Evolutionary conservation across 495 filamentous ascomycete genomes (phyloP), one percentile per base, ranked within the genome.

Genomic region (Thermochaetoides thermophila): DNA sequence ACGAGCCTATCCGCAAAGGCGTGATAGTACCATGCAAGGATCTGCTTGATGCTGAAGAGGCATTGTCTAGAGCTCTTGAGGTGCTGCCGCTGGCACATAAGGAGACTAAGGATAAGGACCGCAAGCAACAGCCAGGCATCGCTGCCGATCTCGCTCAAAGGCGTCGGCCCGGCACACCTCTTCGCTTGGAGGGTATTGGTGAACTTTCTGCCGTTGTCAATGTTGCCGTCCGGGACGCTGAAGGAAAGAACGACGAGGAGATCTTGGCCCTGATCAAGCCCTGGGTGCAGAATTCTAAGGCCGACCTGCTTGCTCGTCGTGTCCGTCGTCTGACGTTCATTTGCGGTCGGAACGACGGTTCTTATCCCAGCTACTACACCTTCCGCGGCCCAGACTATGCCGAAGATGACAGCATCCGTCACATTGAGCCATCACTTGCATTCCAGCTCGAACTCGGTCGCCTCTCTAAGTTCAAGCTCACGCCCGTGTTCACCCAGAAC

Each of bases 401-500:
- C 32, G 89, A 97, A 58, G 89, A 96, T 46, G 69, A 79, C 50
- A 89, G 78, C 52, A 96, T 97, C 57, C 87, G 89, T 62, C 91
- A 97, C 60, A 86, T 74, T 39, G 89, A 97, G 60, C 89, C 89
- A 26, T 87, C 89, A 31, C 63, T 94, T 48, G 85, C 89, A 47
- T 97, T 96, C 81, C 89, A 97, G 68, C 76, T 95, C 46, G 89
- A 97, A 57, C 71, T 97, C 38, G 76, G 78, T 14, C 78, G 89
- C 59, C 73, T 97, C 26, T 79, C 82, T 47, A 96, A 95, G 56
- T 97, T 97, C 74, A 76, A 79, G 57, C 87, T 96, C 63, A 89
- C 84, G 60, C 86, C 89, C 1, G 83, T 96, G 27, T 97, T 97
- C 66, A 96, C 91, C 0, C 87, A 96, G 57, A 97, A 97, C 63